Percentiles rank a stretch among this genome's conserved stretches.
Conservation (phyloP, 495 filamentous ascomycete genomes). For the Rusavskia elegans region DNA sequence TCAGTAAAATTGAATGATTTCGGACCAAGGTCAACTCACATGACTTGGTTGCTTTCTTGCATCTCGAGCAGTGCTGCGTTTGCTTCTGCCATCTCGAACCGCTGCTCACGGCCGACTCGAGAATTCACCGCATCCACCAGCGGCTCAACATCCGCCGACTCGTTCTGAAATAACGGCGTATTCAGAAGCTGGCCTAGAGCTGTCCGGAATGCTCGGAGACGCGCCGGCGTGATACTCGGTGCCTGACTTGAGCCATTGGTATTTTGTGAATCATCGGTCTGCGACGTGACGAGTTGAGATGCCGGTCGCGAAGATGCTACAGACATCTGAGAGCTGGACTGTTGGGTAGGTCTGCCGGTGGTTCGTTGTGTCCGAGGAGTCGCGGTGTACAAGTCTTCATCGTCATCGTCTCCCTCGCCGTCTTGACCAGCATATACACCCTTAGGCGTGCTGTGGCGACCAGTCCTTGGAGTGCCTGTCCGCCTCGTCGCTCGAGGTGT, state of each 20-base stretch:
- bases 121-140: slow-evolving; percentile 69
- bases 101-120: slow-evolving; percentile 35
- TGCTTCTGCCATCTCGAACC: slow-evolving; percentile 58
- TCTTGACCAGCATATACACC: slow-evolving; percentile 23
- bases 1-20: background rate
- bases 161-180: slow-evolving; percentile 55
- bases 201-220: slow-evolving; percentile 59
- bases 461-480: slow-evolving; percentile 25
- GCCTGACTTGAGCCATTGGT: background rate
- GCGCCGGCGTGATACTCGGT: slow-evolving; percentile 39
- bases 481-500: slow-evolving; percentile 19
- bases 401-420: slow-evolving; percentile 23
- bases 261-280: slow-evolving; percentile 14
- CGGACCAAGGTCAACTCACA: slow-evolving; percentile 43
- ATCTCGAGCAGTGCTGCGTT: slow-evolving; percentile 59
- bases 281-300: slow-evolving; percentile 45
- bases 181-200: slow-evolving; percentile 69
- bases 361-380: slow-evolving; percentile 33
- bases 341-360: slow-evolving; percentile 19
- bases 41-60: slow-evolving; percentile 75
- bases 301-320: slow-evolving; percentile 52
- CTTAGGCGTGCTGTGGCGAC: slow-evolving; percentile 34
- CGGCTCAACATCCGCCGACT: slow-evolving; percentile 56
- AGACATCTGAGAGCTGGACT: slow-evolving; percentile 43
- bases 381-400: slow-evolving; percentile 39